Conservation (phyloP, 2,329 filamentous ascomycete species). For the Penicillium sp. region DNA sequence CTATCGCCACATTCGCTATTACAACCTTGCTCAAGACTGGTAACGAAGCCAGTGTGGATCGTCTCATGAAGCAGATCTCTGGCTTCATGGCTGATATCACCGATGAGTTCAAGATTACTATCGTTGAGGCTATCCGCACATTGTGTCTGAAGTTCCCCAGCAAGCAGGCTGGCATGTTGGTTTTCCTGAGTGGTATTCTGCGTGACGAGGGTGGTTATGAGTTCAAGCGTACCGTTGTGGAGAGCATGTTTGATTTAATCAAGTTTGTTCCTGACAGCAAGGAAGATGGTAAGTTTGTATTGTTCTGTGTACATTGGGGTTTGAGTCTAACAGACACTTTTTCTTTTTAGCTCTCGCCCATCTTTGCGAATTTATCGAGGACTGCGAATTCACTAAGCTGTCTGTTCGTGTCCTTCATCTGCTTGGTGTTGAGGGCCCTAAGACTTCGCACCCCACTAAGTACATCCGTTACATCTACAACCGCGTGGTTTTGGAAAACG, state of each 20-base stretch:
- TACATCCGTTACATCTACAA: constrained; percentile 99
- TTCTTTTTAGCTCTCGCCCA: constrained; percentile 71
- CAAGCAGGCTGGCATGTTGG: constrained; percentile 97
- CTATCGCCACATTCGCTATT: constrained; percentile 96
- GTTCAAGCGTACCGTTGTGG: constrained; percentile 95
- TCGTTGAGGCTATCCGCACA: constrained; percentile 95
- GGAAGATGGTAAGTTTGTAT: constrained; percentile 55
- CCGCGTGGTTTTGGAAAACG: constrained; percentile 93
- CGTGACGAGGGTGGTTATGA: constrained; percentile 97
- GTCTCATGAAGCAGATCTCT: constrained; percentile 97
- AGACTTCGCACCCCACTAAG: constrained; percentile 93
- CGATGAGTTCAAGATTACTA: constrained; percentile 99
- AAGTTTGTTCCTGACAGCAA: constrained; percentile 93
- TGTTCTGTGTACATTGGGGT: neutral
- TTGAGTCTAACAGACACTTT: neutral
- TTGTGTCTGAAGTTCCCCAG: constrained; percentile 95
- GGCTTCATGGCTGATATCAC: constrained; percentile 99
- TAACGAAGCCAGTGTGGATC: constrained; percentile 94
- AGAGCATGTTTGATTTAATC: constrained; percentile 99
- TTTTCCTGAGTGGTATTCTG: constrained; percentile 94
- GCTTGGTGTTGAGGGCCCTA: constrained; percentile 89
- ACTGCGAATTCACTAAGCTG: constrained; percentile 98
- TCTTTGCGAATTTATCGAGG: constrained; percentile 98
- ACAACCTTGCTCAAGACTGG: constrained; percentile 97
- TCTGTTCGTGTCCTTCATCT: constrained; percentile 94